Evolutionary conservation across 2,329 filamentous ascomycete species (phyloP), one percentile per base, ranked within the genome.

Genomic region (Pyrenophora tritici-repentis): DNA sequence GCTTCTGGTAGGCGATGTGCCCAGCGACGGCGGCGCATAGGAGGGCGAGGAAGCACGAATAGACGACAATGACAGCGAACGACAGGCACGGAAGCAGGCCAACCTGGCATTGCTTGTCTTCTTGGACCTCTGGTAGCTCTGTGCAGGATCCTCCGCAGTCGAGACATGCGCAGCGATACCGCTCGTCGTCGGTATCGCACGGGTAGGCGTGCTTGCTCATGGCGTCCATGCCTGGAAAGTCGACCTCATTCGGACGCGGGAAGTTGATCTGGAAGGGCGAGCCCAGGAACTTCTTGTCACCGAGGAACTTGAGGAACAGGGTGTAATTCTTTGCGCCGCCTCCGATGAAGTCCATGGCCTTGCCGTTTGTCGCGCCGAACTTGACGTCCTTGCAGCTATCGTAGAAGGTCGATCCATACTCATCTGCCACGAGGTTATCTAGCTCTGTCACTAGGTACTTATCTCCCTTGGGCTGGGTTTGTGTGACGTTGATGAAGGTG

Each of bases 241-340:
- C 73, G 56, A 86, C 84, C 6, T 82, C 73, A 8, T 73, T 78
- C 53, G 73, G 83, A 58, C 75, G 78, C 8, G 84, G 93, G 65
- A 94, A 99, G 78, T 99, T 95, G 77, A 99, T 97, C 78, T 99
- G 94, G 74, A 99, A 99, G 0, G 94, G 94, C 49, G 93, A 97
- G 3, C 95, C 95, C 17, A 93, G 82, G 2, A 87, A 81, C 73
- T 95, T 95, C 79, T 96, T 93, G 73, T 96, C 87, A 13, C 94
- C 94, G 29, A 99, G 76, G 65, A 97, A 99, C 67, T 92, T 93
- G 61, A 99, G 78, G 62, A 99, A 89, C 35, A 89, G 84, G 0
- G 86, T 85, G 72, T 93, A 95, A 71, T 97, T 90, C 74, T 92
- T 93, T 10, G 94, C 94, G 13, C 93, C 92, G 13, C 94, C 94